A percentile compares a stretch with the other conserved stretches of the same genome.
Evolutionary conservation across 2,329 filamentous ascomycete genomes (phyloP).

Genomic region (Xylariomycetidae sp.): DNA sequence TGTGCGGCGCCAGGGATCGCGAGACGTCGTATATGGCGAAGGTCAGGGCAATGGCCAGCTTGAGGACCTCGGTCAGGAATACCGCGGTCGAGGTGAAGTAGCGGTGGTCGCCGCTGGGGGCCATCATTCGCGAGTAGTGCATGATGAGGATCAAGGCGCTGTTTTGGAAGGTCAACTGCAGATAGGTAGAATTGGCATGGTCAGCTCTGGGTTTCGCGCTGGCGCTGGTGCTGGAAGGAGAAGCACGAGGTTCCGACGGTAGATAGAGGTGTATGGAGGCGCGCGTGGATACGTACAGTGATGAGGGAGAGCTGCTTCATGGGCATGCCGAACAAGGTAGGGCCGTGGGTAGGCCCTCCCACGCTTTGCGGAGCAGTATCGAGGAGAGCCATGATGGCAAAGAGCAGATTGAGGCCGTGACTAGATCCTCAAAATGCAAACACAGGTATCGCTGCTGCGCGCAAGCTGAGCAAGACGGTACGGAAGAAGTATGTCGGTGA

Average conservation of each 20-base stretch:
- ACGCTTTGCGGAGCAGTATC: constrained; percentile 32
- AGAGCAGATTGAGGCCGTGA: no score
- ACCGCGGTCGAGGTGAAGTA: constrained; percentile 94
- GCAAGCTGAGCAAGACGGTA: no score
- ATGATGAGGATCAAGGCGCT: constrained; percentile 77
- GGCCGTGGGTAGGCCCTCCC: constrained; percentile 38
- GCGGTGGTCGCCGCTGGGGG: constrained; percentile 73
- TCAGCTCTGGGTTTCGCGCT: constrained; percentile 7
- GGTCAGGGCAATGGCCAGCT: constrained; percentile 79
- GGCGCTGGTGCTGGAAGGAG: not conserved
- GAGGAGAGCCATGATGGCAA: constrained; percentile 38
- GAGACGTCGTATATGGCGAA: constrained; percentile 87
- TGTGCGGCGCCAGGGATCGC: constrained; percentile 68
- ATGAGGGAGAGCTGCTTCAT: constrained; percentile 66
- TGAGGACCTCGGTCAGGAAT: constrained; percentile 88
- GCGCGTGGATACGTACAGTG: constrained; percentile 42
- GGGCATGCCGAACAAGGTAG: constrained; percentile 53
- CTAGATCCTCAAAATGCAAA: no score
- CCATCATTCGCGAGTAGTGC: constrained; percentile 94
- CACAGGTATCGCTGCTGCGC: no score
- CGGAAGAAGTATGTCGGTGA: no score
- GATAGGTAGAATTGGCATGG: not conserved
- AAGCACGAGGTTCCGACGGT: no score
- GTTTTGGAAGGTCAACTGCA: constrained; percentile 73
- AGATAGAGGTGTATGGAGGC: no score